A percentile compares a stretch with the other conserved stretches of the same genome.
Conservation (phyloP, 805 yeast species). For the Ogataea trehaloabstinens region DNA sequence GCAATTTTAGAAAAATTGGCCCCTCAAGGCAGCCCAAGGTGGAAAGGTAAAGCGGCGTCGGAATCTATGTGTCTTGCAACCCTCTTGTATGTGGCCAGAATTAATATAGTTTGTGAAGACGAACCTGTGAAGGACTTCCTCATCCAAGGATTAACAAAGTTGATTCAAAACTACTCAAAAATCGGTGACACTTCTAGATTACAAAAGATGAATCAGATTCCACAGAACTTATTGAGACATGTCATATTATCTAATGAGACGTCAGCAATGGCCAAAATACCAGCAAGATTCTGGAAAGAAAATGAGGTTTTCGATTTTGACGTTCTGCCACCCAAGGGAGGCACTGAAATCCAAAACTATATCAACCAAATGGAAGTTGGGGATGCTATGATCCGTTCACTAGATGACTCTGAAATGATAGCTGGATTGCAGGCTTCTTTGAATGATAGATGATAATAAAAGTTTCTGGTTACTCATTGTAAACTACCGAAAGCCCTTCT, state of each 20-base stretch:
- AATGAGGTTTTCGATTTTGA: conserved; percentile 70
- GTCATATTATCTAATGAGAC: conserved; percentile 70
- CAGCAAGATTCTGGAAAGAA: conserved; percentile 56
- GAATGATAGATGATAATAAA: neutral
- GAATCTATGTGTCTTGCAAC: conserved; percentile 41
- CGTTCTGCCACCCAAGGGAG: conserved; percentile 61
- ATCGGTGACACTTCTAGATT: conserved; percentile 14
- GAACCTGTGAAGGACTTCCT: conserved; percentile 42
- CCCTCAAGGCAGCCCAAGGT: conserved; percentile 22
- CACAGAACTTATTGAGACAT: conserved; percentile 63
- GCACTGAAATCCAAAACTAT: conserved; percentile 42
- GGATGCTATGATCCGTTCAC: conserved; percentile 32
- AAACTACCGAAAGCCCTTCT: conserved; percentile 53
- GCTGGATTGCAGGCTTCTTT: neutral
- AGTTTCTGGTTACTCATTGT: neutral
- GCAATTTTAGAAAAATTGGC: conserved; percentile 50
- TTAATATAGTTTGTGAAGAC: conserved; percentile 53
- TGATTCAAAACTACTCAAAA: conserved; percentile 19
- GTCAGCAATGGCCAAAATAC: conserved; percentile 67
- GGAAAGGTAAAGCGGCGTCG: conserved; percentile 28
- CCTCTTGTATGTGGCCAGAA: conserved; percentile 60
- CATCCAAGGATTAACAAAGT: conserved; percentile 12
- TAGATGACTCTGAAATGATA: neutral
- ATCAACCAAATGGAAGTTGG: conserved; percentile 48
- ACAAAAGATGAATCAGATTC: conserved; percentile 38